Evolutionary conservation across 2,329 filamentous ascomycete species (phyloP).

Genomic region (Trichoderma sp.): DNA sequence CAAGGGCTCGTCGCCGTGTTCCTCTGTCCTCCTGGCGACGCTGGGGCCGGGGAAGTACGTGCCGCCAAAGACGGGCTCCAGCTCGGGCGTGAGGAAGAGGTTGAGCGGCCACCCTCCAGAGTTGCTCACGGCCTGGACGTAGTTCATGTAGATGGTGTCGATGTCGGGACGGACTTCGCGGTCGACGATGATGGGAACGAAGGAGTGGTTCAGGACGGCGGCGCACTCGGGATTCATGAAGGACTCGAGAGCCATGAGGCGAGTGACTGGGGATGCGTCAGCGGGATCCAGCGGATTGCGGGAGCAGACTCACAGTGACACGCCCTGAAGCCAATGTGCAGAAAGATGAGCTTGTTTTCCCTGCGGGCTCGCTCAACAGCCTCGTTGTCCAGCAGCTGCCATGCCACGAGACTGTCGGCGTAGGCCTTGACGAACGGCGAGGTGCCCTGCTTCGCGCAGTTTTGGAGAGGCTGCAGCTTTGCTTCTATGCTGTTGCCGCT

Average conservation of each 20-base stretch:
- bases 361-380: conserved; percentile 74
- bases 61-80: conserved; percentile 92
- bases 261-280: conserved; percentile 61
- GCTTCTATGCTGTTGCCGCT: conserved; percentile 16
- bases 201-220: conserved; percentile 77
- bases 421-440: conserved; percentile 70
- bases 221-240: conserved; percentile 85
- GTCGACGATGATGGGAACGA: conserved; percentile 91
- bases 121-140: conserved; percentile 88
- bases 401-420: conserved; percentile 79
- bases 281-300: conserved; percentile 20
- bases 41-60: conserved; percentile 92
- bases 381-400: conserved; percentile 85
- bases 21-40: conserved; percentile 48
- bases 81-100: conserved; percentile 90
- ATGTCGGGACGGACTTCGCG: conserved; percentile 92
- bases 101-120: conserved; percentile 94
- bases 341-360: conserved; percentile 85
- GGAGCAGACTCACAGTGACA: conserved; percentile 77
- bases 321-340: conserved; percentile 92
- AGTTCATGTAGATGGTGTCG: conserved; percentile 98
- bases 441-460: conserved; percentile 43
- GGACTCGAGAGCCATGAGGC: conserved; percentile 90
- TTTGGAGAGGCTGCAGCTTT: conserved; percentile 38
- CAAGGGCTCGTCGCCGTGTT: conserved; percentile 60